Conservation (phyloP, 2,329 filamentous ascomycete species). For the Colletotrichum simmondsii region DNA sequence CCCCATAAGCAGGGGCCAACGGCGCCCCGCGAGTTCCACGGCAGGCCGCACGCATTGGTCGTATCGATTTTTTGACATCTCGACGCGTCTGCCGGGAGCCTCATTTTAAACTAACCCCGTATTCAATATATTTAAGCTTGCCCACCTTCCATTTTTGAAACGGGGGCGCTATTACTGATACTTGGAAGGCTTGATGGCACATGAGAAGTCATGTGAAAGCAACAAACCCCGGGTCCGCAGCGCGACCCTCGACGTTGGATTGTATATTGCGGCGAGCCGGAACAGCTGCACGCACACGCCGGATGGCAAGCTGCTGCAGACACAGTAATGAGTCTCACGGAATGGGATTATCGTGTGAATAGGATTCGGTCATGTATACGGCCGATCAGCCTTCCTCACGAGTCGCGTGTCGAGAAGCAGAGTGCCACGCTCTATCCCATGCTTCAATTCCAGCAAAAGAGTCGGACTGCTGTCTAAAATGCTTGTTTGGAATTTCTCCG, state of each 20-base stretch:
- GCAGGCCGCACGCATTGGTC: background rate
- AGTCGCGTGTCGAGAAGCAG: background rate
- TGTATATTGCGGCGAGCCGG: background rate
- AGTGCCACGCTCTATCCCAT: background rate
- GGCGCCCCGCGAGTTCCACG: background rate
- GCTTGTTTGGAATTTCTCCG: constrained; percentile 4
- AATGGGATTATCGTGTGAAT: background rate
- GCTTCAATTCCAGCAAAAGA: background rate
- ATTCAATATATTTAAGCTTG: background rate
- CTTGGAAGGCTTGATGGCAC: background rate
- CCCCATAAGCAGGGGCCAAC: constrained; percentile 10
- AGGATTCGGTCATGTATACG: background rate
- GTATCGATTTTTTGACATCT: constrained; percentile 4
- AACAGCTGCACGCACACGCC: background rate
- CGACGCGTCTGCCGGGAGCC: constrained; percentile 17
- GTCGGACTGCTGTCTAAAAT: background rate
- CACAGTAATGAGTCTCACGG: background rate
- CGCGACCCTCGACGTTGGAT: background rate
- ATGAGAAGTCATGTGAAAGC: background rate
- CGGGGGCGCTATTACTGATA: background rate
- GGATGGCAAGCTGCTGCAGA: background rate
- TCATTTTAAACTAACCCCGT: constrained; percentile 17
- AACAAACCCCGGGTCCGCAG: background rate
- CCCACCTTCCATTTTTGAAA: constrained; percentile 5
- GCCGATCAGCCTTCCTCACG: background rate